Conservation (phyloP, 495 filamentous ascomycete genomes). For the Neurospora discreta region DNA sequence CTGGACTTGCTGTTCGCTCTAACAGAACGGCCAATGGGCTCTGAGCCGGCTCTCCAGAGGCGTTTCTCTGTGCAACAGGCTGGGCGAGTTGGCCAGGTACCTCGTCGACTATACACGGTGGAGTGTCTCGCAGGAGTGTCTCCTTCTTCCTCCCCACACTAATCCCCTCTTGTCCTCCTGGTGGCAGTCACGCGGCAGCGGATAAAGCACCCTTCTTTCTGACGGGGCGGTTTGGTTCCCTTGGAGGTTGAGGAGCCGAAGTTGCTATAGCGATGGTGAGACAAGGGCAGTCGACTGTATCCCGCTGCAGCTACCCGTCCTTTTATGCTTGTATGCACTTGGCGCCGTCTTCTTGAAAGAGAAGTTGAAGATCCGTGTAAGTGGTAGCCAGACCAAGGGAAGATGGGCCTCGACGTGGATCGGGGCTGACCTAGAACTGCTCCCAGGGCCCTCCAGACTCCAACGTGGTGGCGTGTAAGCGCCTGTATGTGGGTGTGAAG, state of each 20-base stretch:
- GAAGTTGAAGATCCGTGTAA: background rate
- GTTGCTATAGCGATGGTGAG: slow-evolving; percentile 12
- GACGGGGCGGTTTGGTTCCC: background rate
- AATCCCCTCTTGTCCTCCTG: background rate
- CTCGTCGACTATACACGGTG: slow-evolving; percentile 18
- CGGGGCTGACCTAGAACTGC: background rate
- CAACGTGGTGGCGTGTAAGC: background rate
- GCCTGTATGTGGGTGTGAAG: background rate
- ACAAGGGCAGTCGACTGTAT: slow-evolving; percentile 22
- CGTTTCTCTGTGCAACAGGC: slow-evolving; percentile 31
- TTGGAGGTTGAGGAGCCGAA: background rate
- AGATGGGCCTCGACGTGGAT: background rate
- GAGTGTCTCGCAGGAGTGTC: slow-evolving; percentile 18
- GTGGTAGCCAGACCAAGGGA: slow-evolving; percentile 1
- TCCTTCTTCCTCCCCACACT: slow-evolving; percentile 2
- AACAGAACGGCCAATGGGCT: slow-evolving; percentile 29
- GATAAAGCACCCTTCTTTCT: slow-evolving; percentile 28
- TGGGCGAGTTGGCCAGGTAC: slow-evolving; percentile 24
- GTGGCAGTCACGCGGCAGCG: slow-evolving; percentile 32
- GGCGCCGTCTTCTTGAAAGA: slow-evolving; percentile 11
- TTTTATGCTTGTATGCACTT: slow-evolving; percentile 20
- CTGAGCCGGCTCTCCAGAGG: slow-evolving; percentile 31
- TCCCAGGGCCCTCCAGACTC: background rate
- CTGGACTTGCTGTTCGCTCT: slow-evolving; percentile 10
- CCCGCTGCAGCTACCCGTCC: slow-evolving; percentile 25